phyloP scores from a whole-genome alignment of 208 protist genomes.

The Trypanosoma brucei region DNA sequence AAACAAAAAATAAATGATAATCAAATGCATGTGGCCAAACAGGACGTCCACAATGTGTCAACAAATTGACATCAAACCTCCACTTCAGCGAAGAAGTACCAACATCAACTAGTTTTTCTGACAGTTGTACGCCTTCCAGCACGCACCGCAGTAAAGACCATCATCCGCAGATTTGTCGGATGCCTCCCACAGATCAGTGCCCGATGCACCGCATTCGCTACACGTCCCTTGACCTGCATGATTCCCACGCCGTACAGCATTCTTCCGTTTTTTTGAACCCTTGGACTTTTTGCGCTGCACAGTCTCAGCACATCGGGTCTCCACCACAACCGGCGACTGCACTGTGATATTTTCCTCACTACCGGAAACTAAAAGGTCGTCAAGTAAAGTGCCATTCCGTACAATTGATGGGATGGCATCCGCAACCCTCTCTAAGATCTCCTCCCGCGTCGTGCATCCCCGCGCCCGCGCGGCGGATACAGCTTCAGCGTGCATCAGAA shows the following conservation, averaged over 20 bases:
- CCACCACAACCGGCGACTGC: not conserved
- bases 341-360: not conserved
- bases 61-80: too few species aligned
- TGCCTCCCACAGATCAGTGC: not conserved
- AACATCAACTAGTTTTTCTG: too few species aligned
- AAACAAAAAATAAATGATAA: too few species aligned
- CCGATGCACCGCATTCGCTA: slow-evolving; percentile 2
- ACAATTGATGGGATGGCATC: slow-evolving; percentile 6
- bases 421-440: slow-evolving; percentile 2
- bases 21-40: too few species aligned
- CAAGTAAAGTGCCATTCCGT: slow-evolving; percentile 5
- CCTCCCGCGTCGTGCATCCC: not conserved
- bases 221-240: slow-evolving; percentile 1
- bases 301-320: not conserved
- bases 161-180: not conserved
- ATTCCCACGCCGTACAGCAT: not conserved
- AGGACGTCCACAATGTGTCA: too few species aligned
- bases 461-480: slow-evolving; percentile 3
- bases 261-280: too few species aligned
- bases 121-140: slow-evolving; percentile 18
- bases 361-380: slow-evolving; percentile 6
- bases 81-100: too few species aligned
- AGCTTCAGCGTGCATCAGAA: slow-evolving; percentile 14
- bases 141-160: slow-evolving; percentile 17
- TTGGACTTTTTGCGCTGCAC: not conserved